These are phyloP conservation scores for Megacollybia marginata DNA, from an alignment of 768 basidiomycete genomes.

Conservation along the genomic window DNA sequence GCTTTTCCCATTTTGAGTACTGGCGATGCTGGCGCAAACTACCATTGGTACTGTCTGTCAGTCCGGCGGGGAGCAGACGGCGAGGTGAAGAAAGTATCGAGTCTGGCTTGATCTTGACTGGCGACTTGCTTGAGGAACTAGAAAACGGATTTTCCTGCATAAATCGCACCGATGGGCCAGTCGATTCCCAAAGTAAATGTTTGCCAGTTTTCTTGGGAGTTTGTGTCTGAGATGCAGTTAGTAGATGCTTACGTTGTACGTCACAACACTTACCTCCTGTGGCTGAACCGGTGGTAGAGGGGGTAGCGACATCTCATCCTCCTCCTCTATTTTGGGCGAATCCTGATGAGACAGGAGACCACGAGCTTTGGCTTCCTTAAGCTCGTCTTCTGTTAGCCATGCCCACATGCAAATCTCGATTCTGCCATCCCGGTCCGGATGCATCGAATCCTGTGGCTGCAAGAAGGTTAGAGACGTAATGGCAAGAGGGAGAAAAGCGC, in stretches of 20 bases:
- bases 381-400: conserved; percentile 75
- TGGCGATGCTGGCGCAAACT: conserved; percentile 22
- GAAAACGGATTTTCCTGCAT: conserved; percentile 16
- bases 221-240: conserved; percentile 5
- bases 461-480: conserved; percentile 3
- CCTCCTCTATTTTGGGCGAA: conserved; percentile 17
- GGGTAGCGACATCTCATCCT: conserved; percentile 2
- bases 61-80: conserved; percentile 31
- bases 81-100: conserved; percentile 2
- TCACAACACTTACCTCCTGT: too few relatives aligned
- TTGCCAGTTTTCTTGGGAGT: conserved; percentile 38
- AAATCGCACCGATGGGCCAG: conserved; percentile 27
- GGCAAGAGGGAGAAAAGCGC: conserved; percentile 13
- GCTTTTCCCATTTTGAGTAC: conserved; percentile 76
- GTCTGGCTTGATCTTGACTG: background rate
- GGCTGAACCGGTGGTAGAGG: conserved; percentile 3
- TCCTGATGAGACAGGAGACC: conserved; percentile 69
- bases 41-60: conserved; percentile 52
- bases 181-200: conserved; percentile 61
- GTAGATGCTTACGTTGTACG: background rate
- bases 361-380: conserved; percentile 52
- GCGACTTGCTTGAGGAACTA: conserved; percentile 14
- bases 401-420: conserved; percentile 70
- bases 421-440: conserved; percentile 63
- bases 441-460: conserved; percentile 71